These are phyloP conservation scores for Cutaneotrichosporon arboriforme DNA, from an alignment of 1,284 basidiomycete genomes.

Conservation along the genomic window DNA sequence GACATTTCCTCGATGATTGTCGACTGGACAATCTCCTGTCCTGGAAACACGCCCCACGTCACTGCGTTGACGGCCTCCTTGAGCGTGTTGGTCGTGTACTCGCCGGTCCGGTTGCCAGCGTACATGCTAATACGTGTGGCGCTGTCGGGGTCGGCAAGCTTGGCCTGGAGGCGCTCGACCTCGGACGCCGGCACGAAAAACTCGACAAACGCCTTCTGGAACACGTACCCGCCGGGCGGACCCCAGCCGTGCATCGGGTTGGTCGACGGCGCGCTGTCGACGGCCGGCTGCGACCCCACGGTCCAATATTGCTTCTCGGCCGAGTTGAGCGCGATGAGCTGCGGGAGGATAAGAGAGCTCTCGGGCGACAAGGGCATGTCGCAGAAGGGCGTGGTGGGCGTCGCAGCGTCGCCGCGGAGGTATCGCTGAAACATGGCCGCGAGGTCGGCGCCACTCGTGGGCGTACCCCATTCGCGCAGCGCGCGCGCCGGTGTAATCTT, in stretches of 20 bases:
- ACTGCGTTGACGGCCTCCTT: slow-evolving; percentile 95
- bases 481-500: slow-evolving; percentile 58
- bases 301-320: slow-evolving; percentile 79
- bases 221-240: slow-evolving; percentile 84
- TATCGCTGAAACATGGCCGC: slow-evolving; percentile 73
- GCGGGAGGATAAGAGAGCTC: slow-evolving; percentile 71
- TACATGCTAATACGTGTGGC: slow-evolving; percentile 67
- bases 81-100: slow-evolving; percentile 85
- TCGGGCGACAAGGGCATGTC: slow-evolving; percentile 77
- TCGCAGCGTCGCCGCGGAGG: slow-evolving; percentile 58
- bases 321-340: slow-evolving; percentile 67
- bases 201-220: slow-evolving; percentile 96
- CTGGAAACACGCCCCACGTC: slow-evolving; percentile 99
- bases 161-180: slow-evolving; percentile 60
- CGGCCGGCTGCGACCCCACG: slow-evolving; percentile 91
- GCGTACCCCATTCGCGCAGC: slow-evolving; percentile 73
- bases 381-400: slow-evolving; percentile 80
- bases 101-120: slow-evolving; percentile 77
- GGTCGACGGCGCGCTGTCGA: slow-evolving; percentile 70
- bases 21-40: slow-evolving; percentile 95
- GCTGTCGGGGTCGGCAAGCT: slow-evolving; percentile 43
- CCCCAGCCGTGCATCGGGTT: slow-evolving; percentile 87
- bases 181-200: slow-evolving; percentile 72
- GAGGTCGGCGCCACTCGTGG: slow-evolving; percentile 65
- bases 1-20: slow-evolving; percentile 96